Base-by-base conservation (phyloP, 2,329 filamentous ascomycete species). In the Dryadomyces sulphureus region DNA sequence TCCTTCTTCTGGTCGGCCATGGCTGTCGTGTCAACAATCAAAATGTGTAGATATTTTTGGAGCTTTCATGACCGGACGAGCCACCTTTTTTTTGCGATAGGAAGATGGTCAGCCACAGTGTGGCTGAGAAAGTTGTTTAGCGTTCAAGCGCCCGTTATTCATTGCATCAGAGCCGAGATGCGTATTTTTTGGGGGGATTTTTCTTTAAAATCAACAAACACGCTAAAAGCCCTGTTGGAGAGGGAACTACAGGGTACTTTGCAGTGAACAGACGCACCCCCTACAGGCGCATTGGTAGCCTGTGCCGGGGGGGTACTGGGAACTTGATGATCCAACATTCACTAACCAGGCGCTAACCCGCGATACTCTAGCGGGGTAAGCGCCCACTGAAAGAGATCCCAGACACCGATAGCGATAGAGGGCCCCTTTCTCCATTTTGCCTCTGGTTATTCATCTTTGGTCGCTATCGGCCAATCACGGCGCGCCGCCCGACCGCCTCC, bases 1-100 rank as follows among this genome's bases (percentile, higher is more conserved):
- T 54, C 63, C 38, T 59, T 59, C 46, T 54, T 58, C 38, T 60
- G 54, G 35, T 63, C 58, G 11, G 65, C 53, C 67, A 70, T 70
- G 32, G 49, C 43, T 22, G n/a, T 2, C 16, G 11, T 16, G 43
- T 39, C 17, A 7, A 32, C 27, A 20, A 6, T 30, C 17, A 19
- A 19, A n/a, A n/a, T 12, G 27, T 9, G 6, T 12, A 32, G 27
- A 32, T 32, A 9, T 14, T 32, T 32, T 32, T 32, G 27, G 9
- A 12, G 16, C 7, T 30, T 30, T 30, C 7, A 7, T 32, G 16
- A n/a, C n/a, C n/a, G n/a, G n/a, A n/a, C n/a, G 27, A 32, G 7
- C 27, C 27, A 9, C 16, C 16, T 9, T 17, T 19, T 36, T 38
- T n/a, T 39, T 39, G 36, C 36, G n/a, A 19, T n/a, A 17, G 34